Conservation (phyloP, 495 filamentous ascomycete species). For the Penicillium atrosanguineum region DNA sequence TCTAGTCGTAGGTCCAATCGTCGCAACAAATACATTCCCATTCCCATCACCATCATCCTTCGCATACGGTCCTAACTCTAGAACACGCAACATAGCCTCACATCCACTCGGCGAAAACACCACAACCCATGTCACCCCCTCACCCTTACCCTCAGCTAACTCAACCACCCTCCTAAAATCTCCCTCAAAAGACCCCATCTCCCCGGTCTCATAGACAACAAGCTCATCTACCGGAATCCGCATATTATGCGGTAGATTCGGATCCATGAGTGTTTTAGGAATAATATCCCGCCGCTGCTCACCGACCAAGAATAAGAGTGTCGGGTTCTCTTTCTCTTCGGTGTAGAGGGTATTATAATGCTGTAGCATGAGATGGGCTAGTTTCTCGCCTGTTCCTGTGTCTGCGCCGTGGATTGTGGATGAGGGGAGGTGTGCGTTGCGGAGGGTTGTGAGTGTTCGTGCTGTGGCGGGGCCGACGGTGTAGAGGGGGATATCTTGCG, state of each 20-base stretch:
- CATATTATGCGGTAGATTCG: conserved; percentile 32
- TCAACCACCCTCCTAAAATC: conserved; percentile 52
- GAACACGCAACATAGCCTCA: conserved; percentile 69
- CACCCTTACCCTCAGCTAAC: background rate
- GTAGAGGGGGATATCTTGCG: conserved; percentile 62
- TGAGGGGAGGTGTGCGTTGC: conserved; percentile 35
- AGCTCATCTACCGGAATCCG: conserved; percentile 69
- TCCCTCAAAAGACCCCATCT: conserved; percentile 68
- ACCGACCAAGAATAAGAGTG: conserved; percentile 81
- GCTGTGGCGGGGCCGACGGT: conserved; percentile 91
- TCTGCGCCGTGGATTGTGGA: conserved; percentile 69
- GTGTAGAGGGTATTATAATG: conserved; percentile 55
- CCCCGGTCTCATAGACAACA: conserved; percentile 81
- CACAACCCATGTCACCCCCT: conserved; percentile 68
- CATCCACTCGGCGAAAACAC: conserved; percentile 93
- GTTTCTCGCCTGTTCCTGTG: conserved; percentile 75
- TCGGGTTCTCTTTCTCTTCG: conserved; percentile 44
- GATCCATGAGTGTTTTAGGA: conserved; percentile 67
- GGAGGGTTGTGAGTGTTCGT: conserved; percentile 62
- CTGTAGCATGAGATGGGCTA: conserved; percentile 72
- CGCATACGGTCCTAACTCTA: conserved; percentile 40
- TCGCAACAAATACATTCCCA: conserved; percentile 60
- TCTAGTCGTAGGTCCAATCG: conserved; percentile 92
- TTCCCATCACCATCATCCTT: conserved; percentile 10
- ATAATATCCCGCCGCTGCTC: conserved; percentile 87